Evolutionary conservation across 1,284 basidiomycete genomes (phyloP).

Genomic region (Heterobasidion parviporum): DNA sequence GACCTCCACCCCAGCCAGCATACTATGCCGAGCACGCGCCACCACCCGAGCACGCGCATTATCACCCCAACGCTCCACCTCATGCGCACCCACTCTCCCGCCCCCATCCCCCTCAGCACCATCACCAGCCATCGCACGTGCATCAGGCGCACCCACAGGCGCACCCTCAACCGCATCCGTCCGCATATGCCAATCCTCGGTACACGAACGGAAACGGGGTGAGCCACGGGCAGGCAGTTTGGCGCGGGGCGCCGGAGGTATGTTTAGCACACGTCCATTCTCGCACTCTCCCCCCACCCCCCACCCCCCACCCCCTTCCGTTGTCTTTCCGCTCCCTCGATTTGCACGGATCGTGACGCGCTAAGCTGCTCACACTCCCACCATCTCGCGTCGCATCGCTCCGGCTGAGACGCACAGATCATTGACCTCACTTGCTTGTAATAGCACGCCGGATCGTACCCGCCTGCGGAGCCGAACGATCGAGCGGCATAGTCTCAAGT

Average conservation of each 20-base stretch:
- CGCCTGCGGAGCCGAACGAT: too few species aligned
- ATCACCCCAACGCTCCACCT: neutral
- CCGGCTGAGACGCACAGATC: too few species aligned
- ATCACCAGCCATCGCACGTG: neutral
- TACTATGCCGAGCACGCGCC: conserved; percentile 1
- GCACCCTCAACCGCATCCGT: neutral
- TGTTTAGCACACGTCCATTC: neutral
- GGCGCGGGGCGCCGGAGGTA: neutral
- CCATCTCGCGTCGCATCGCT: too few species aligned
- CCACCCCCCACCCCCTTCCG: too few species aligned
- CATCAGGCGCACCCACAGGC: neutral
- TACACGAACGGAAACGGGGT: conserved; percentile 25
- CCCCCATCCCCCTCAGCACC: neutral
- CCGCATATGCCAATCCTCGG: neutral
- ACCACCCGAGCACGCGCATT: neutral
- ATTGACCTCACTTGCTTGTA: too few species aligned
- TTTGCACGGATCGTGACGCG: too few species aligned
- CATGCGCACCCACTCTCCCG: neutral
- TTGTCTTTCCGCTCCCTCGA: neutral
- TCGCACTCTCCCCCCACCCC: too few species aligned
- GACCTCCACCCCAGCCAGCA: neutral
- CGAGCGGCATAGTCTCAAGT: too few species aligned
- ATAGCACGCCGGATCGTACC: too few species aligned
- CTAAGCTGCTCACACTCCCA: too few species aligned
- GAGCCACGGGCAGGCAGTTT: conserved; percentile 39